These are phyloP conservation scores for Arthrobotrys conoides DNA, from an alignment of 2,329 filamentous ascomycete genomes.

Conservation along the genomic window DNA sequence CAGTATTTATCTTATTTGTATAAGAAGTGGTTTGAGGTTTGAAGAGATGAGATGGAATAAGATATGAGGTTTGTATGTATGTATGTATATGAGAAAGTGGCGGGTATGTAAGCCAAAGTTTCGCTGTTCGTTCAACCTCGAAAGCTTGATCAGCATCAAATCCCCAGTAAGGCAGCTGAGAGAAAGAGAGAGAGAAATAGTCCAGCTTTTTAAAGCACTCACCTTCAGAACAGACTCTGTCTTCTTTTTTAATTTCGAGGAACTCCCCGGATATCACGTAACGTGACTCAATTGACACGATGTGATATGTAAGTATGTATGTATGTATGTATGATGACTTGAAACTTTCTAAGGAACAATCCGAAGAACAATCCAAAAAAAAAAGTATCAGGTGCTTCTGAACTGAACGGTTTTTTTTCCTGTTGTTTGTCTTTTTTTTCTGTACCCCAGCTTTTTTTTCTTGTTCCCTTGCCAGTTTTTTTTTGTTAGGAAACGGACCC, in stretches of 20 bases:
- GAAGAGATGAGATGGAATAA: background rate
- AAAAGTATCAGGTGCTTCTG: constrained; percentile 46
- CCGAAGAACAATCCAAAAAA: background rate
- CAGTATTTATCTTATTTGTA: background rate
- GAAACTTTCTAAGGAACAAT: background rate
- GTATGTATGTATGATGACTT: too few species aligned
- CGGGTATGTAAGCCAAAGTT: background rate
- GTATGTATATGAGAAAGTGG: background rate
- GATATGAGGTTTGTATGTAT: background rate
- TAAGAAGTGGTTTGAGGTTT: background rate
- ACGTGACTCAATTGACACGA: constrained; percentile 21
- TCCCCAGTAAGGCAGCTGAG: background rate
- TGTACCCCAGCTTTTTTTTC: constrained; percentile 42
- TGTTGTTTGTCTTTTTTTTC: constrained; percentile 6
- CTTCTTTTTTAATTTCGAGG: background rate
- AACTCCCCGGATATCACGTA: constrained; percentile 21
- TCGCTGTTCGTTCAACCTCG: background rate
- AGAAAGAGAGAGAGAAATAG: too few species aligned
- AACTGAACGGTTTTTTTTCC: constrained; percentile 4
- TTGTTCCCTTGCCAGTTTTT: background rate
- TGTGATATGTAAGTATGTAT: background rate
- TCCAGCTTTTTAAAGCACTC: background rate
- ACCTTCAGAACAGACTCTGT: background rate
- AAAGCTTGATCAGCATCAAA: background rate
- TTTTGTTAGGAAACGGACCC: background rate